These are phyloP conservation scores for Vigna angularis DNA, from an alignment of 306 rosid genomes.

Conservation along the genomic window DNA sequence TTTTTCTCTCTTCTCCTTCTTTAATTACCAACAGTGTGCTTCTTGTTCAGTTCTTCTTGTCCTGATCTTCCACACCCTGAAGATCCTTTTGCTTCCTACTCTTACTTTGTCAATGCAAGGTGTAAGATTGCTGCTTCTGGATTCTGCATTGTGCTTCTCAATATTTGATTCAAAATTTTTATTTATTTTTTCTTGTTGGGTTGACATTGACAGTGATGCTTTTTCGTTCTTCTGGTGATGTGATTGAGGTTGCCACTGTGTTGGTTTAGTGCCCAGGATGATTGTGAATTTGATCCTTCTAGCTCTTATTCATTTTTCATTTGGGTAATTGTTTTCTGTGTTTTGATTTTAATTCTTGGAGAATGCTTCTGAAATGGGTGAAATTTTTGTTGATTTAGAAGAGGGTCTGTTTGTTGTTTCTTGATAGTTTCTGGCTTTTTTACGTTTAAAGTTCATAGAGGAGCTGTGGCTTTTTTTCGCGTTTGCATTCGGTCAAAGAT, in stretches of 20 bases:
- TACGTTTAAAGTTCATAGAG: not conserved
- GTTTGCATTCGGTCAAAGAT: not conserved
- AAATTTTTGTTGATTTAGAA: not conserved
- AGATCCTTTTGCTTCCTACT: constrained; percentile 25
- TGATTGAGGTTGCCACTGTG: constrained; percentile 12
- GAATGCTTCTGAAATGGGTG: constrained; percentile 2
- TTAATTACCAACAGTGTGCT: constrained; percentile 27
- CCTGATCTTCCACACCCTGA: constrained; percentile 17
- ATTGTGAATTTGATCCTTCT: constrained; percentile 24
- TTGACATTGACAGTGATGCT: constrained; percentile 27
- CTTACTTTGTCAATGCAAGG: constrained; percentile 22
- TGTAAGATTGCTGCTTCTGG: constrained; percentile 11
- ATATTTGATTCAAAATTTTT: not conserved
- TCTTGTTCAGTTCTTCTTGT: constrained; percentile 12
- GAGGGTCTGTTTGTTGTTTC: constrained; percentile 16
- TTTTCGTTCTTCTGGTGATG: constrained; percentile 5
- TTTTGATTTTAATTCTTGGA: not conserved
- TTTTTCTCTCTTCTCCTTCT: constrained; percentile 23
- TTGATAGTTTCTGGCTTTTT: not conserved
- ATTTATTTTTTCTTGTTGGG: not conserved
- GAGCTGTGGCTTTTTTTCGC: not conserved
- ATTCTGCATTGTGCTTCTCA: constrained; percentile 38
- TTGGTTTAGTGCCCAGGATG: constrained; percentile 18
- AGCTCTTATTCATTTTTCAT: not conserved
- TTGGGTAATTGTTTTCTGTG: not conserved